Evolutionary conservation across 345 rosid species (phyloP).

Genomic region (Xanthoceras sorbifolium): DNA sequence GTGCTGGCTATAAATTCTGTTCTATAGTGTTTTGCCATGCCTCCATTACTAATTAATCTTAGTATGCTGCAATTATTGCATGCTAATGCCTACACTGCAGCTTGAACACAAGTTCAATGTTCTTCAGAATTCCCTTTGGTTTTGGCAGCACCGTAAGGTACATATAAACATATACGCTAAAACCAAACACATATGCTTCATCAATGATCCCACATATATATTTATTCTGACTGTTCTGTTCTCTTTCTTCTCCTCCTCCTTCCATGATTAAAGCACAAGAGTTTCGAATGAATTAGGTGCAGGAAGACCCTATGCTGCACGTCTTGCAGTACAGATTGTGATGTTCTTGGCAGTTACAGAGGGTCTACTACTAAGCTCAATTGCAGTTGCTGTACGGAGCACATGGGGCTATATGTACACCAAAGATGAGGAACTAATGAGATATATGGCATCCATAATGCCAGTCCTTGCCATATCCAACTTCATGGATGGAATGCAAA

Average conservation of each 20-base stretch:
- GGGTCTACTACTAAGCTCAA: slow-evolving; percentile 23
- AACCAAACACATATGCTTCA: too few relatives aligned
- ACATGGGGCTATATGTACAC: slow-evolving; percentile 34
- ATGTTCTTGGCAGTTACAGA: slow-evolving; percentile 26
- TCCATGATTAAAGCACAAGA: slow-evolving; percentile 28
- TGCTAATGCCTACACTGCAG: slow-evolving; percentile 20
- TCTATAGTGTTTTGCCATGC: background rate
- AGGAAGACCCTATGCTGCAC: slow-evolving; percentile 28
- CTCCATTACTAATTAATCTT: background rate
- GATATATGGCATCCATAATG: slow-evolving; percentile 30
- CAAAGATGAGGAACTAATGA: slow-evolving; percentile 21
- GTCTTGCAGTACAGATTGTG: slow-evolving; percentile 24
- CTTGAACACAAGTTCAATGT: slow-evolving; percentile 33
- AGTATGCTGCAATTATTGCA: background rate
- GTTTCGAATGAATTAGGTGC: slow-evolving; percentile 44
- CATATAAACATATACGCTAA: background rate
- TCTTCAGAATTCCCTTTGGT: slow-evolving; percentile 40
- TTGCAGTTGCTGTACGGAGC: slow-evolving; percentile 11
- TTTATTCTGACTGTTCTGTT: background rate
- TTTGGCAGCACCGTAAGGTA: slow-evolving; percentile 42
- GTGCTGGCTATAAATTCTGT: too few relatives aligned
- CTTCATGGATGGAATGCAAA: slow-evolving; percentile 50
- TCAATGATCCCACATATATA: background rate
- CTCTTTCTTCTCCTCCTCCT: background rate
- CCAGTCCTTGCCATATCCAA: slow-evolving; percentile 41